Evolutionary conservation across 2,329 filamentous ascomycete species (phyloP), one percentile per base, ranked within the genome.

Genomic region (Allantophomopsis cytisporea): DNA sequence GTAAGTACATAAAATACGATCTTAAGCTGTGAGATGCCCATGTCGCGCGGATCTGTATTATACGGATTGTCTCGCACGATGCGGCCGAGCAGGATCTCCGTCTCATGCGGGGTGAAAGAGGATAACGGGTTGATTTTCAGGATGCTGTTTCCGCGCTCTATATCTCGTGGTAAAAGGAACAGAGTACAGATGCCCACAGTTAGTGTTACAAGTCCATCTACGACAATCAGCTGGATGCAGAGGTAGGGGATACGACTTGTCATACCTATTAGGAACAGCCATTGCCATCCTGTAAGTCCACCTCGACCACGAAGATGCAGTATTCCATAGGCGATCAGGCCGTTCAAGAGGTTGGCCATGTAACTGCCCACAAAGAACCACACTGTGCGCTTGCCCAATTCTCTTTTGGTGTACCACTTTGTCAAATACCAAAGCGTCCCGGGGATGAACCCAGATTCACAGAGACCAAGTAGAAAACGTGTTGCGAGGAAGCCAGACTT

Each of bases 11-110:
- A 28, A 8, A 28, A 12, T 3, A 28, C 10, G 7, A 28, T 28
- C 10, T 28, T 28, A 8, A 28, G 23, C 23, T 28, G 23, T 12
- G 23, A 28, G 23, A 28, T 28, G 4, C 23, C 23, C 23, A 6
- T 8, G 23, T 28, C 23, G 23, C 23, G 23, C 3, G 23, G 23
- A 10, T 28, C 23, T 28, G 23, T 28, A 38, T 69, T 69, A 12
- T 58, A 60, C 4, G 69, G 70, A 41, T 76, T 54, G 3, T 73
- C 71, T 12, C 51, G 48, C 14, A 77, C 55, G 15, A 70, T 60
- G 1, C 74, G 61, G 46, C 78, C 80, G 18, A 80, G 71, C 43
- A 79, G 66, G 47, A 80, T 80, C 38, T 62, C 61, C 48, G 80
- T 73, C 42, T 79, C 76, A 2, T 64, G 65, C 5, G 23, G 23